Conservation (phyloP, 805 yeast species). For the Nakazawaea ishiwadae region DNA sequence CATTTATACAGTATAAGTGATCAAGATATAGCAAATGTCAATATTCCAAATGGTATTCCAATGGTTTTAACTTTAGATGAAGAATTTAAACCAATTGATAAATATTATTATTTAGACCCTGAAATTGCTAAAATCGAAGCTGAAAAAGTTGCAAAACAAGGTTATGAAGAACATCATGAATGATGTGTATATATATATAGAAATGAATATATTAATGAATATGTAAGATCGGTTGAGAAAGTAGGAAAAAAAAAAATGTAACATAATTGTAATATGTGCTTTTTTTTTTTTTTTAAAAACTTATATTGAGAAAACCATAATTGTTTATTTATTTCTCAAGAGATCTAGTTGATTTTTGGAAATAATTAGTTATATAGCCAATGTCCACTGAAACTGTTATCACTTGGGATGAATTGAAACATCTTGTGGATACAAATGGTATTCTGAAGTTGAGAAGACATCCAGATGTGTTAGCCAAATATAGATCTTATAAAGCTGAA, state of each 20-base stretch:
- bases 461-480: conserved; percentile 34
- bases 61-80: conserved; percentile 61
- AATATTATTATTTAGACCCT: conserved; percentile 72
- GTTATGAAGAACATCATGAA: conserved; percentile 30
- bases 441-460: conserved; percentile 48
- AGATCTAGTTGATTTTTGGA: too few relatives aligned
- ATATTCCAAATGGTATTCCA: conserved; percentile 84
- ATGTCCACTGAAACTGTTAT: conserved; percentile 19
- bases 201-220: background rate
- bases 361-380: too few relatives aligned
- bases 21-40: conserved; percentile 64
- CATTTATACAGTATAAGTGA: conserved; percentile 61
- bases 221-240: too few relatives aligned
- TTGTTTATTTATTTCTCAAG: too few relatives aligned
- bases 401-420: conserved; percentile 39
- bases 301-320: too few relatives aligned
- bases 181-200: background rate
- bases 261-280: background rate
- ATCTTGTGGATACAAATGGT: conserved; percentile 34
- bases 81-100: conserved; percentile 41
- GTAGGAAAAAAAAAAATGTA: too few relatives aligned
- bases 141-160: conserved; percentile 75
- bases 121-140: conserved; percentile 77
- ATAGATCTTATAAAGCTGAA: conserved; percentile 39
- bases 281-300: too few relatives aligned